Evolutionary conservation across 306 rosid genomes (phyloP).

Genomic region (Sicyos baderoa): DNA sequence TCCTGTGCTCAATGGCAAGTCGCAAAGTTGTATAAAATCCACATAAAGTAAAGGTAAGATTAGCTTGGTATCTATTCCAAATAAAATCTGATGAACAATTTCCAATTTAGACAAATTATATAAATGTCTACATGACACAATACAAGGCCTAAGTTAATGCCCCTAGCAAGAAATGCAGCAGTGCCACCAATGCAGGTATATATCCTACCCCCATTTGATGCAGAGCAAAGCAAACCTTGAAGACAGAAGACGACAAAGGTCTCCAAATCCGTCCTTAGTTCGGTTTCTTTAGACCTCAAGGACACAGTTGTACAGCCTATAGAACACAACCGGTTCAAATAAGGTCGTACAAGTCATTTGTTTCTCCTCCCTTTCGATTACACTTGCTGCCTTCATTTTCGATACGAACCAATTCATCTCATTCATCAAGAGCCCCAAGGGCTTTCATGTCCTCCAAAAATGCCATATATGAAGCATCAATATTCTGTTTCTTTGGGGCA

Average conservation of each 20-base stretch:
- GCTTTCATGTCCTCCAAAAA: conserved; percentile 92
- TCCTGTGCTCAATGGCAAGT: not conserved
- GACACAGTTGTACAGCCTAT: not conserved
- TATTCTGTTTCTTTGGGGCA: conserved; percentile 51
- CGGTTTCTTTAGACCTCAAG: not conserved
- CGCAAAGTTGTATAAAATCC: too few relatives aligned
- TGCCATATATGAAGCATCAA: conserved; percentile 72
- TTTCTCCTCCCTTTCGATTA: not conserved
- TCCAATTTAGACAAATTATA: not conserved
- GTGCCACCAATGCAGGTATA: conserved; percentile 4
- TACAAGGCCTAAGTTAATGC: conserved; percentile 17
- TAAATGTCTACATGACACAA: conserved; percentile 11
- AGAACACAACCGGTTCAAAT: not conserved
- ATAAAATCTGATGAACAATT: conserved; percentile 3
- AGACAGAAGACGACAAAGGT: not conserved
- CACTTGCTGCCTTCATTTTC: conserved; percentile 1
- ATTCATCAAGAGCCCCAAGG: conserved; percentile 89
- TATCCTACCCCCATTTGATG: too few relatives aligned
- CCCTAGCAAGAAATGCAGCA: conserved; percentile 13
- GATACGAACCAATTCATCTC: conserved; percentile 19
- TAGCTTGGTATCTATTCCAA: not conserved
- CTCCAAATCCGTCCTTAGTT: not conserved
- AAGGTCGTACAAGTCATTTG: not conserved
- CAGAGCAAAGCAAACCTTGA: too few relatives aligned
- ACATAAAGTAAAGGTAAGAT: not conserved